Conservation (phyloP, 371 early-diverging fungal genomes). For the Saksenaea oblongispora region DNA sequence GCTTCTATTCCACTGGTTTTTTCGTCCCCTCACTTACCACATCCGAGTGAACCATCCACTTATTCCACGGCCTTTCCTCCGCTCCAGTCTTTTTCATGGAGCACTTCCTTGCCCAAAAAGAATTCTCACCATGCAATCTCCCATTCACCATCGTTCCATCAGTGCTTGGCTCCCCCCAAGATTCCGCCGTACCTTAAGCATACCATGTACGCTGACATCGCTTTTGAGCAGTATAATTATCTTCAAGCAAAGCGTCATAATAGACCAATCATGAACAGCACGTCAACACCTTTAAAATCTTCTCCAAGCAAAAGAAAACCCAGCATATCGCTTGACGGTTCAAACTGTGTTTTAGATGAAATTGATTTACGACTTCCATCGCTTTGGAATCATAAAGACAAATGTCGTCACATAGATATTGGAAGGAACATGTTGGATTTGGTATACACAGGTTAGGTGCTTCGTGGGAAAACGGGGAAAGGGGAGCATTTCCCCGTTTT, state of each 20-base stretch:
- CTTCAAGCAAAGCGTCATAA: conserved; percentile 17
- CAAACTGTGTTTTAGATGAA: conserved; percentile 10
- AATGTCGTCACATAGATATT: conserved; percentile 58
- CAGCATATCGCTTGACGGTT: neutral
- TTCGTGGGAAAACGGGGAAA: conserved; percentile 6
- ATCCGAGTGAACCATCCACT: conserved; percentile 8
- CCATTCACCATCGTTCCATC: conserved; percentile 10
- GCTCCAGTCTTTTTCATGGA: conserved; percentile 10
- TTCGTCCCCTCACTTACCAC: conserved; percentile 8
- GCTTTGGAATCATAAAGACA: conserved; percentile 66
- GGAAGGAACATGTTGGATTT: conserved; percentile 56
- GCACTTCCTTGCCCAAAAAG: conserved; percentile 6
- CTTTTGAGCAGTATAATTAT: conserved; percentile 27
- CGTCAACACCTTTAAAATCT: conserved; percentile 10
- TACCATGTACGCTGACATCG: conserved; percentile 33
- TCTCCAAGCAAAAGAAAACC: conserved; percentile 8
- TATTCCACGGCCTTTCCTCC: conserved; percentile 19
- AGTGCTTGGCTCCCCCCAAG: conserved; percentile 32
- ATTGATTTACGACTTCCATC: conserved; percentile 55
- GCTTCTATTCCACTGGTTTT: conserved; percentile 3
- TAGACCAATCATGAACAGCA: conserved; percentile 4
- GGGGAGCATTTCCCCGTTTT: conserved; percentile 1
- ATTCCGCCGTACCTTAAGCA: conserved; percentile 39
- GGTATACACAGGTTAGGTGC: conserved; percentile 54
- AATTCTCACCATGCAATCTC: neutral